phyloP scores from a whole-genome alignment of 148 eudicot genomes.

The Heliosperma pusillum region DNA sequence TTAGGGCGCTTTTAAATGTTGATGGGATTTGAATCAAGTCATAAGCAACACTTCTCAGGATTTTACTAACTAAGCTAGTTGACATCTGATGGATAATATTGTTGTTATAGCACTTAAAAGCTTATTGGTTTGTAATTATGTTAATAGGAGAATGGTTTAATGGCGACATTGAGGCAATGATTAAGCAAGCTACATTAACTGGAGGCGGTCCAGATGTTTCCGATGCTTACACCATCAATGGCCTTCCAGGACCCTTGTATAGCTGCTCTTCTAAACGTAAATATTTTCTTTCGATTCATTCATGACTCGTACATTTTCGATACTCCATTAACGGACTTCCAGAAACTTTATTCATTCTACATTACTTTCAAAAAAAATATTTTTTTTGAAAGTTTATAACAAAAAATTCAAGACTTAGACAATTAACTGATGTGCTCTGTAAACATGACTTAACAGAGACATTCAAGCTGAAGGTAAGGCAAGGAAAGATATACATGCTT shows the following conservation, averaged over 20 bases:
- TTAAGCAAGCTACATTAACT: background rate
- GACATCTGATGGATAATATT: too few relatives aligned
- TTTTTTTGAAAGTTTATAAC: too few relatives aligned
- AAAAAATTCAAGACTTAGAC: too few relatives aligned
- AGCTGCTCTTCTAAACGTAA: slow-evolving; percentile 16
- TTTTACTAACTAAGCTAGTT: too few relatives aligned
- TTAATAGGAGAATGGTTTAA: slow-evolving; percentile 17
- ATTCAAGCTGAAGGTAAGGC: slow-evolving; percentile 15
- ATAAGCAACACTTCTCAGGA: too few relatives aligned
- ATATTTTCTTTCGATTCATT: background rate
- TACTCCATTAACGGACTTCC: background rate
- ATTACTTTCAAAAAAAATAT: too few relatives aligned
- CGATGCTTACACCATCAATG: slow-evolving; percentile 19
- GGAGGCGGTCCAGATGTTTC: slow-evolving; percentile 21
- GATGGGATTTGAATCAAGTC: too few relatives aligned
- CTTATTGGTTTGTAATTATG: background rate
- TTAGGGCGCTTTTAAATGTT: too few relatives aligned
- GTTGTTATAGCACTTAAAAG: background rate
- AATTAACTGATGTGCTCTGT: background rate
- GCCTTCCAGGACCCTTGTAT: slow-evolving; percentile 14
- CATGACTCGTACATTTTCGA: too few relatives aligned
- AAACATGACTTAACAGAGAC: slow-evolving; percentile 6
- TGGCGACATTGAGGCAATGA: slow-evolving; percentile 1
- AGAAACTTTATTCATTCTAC: too few relatives aligned
- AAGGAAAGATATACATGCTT: slow-evolving; percentile 24